A percentile compares a stretch with the other conserved stretches of the same genome.
Evolutionary conservation across 176 grass and related monocot genomes (phyloP).

Genomic region (Sorghum bicolor): DNA sequence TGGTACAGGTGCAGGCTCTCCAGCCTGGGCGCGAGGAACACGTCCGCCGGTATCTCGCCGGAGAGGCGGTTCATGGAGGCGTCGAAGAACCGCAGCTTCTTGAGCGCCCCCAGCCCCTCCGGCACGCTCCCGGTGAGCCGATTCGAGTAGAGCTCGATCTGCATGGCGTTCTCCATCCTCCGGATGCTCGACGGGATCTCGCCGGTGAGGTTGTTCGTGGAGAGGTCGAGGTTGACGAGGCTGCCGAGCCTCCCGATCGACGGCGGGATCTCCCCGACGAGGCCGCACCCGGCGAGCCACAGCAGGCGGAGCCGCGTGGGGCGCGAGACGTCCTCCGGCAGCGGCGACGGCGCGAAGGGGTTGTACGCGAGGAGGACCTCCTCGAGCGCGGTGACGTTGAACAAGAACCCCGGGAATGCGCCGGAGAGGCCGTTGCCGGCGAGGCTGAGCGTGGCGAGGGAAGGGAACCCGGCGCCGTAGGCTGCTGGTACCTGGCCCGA

Average conservation of each 20-base stretch:
- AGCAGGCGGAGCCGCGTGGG: conserved; percentile 35
- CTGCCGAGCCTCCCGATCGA: conserved; percentile 34
- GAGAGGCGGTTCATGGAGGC: conserved; percentile 58
- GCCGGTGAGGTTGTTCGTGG: conserved; percentile 68
- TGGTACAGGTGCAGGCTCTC: conserved; percentile 69
- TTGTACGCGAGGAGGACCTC: conserved; percentile 82
- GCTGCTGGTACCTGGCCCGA: conserved; percentile 40
- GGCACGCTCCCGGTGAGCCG: conserved; percentile 49
- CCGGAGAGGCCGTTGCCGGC: conserved; percentile 52
- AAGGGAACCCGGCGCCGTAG: conserved; percentile 39
- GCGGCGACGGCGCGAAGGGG: conserved; percentile 46
- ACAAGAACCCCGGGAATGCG: conserved; percentile 51
- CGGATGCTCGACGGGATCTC: conserved; percentile 38
- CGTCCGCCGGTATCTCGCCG: conserved; percentile 53
- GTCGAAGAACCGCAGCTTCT: conserved; percentile 52
- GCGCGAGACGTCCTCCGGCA: conserved; percentile 30
- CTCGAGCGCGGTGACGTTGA: conserved; percentile 39
- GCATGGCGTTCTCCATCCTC: conserved; percentile 32
- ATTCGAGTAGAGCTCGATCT: conserved; percentile 85
- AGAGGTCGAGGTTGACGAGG: conserved; percentile 70
- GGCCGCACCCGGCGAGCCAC: conserved; percentile 68
- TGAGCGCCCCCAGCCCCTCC: conserved; percentile 49
- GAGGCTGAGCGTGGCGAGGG: conserved; percentile 41
- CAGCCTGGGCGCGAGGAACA: conserved; percentile 56
- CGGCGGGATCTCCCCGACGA: conserved; percentile 51